Conservation (phyloP, 164 flowering plant genomes). For the grape (Vitis vinifera) region DNA sequence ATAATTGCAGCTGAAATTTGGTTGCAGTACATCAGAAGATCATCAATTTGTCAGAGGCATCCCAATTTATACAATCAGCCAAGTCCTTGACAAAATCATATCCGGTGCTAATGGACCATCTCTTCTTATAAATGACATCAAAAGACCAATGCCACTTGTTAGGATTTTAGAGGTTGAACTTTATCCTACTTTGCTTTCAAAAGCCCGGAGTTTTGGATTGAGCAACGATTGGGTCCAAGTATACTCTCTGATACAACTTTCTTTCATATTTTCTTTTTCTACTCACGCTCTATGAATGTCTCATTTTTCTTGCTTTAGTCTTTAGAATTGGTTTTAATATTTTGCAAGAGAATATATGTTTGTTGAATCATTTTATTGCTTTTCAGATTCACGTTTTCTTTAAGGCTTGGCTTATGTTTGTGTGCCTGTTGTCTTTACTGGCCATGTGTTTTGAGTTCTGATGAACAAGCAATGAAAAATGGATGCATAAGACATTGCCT, state of each 20-base stretch:
- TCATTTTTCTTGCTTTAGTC: not conserved
- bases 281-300: not conserved
- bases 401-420: too few relatives aligned
- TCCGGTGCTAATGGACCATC: constrained; percentile 66
- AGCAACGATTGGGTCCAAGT: constrained; percentile 88
- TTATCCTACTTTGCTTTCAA: constrained; percentile 91
- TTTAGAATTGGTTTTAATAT: not conserved
- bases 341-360: not conserved
- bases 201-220: constrained; percentile 93
- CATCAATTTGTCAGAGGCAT: constrained; percentile 95
- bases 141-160: constrained; percentile 84
- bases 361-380: not conserved
- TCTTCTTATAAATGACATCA: constrained; percentile 77
- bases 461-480: too few relatives aligned
- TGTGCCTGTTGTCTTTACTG: too few relatives aligned
- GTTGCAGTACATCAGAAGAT: constrained; percentile 75
- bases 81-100: constrained; percentile 76
- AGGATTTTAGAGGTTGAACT: constrained; percentile 90
- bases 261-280: not conserved
- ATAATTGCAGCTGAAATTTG: constrained; percentile 74
- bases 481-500: too few relatives aligned
- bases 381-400: too few relatives aligned
- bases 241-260: constrained; percentile 8
- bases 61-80: constrained; percentile 72
- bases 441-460: too few relatives aligned